Evolutionary conservation across 2,329 filamentous ascomycete genomes (phyloP), one percentile per base, ranked within the genome.

Genomic region (Diaporthe longicolla): DNA sequence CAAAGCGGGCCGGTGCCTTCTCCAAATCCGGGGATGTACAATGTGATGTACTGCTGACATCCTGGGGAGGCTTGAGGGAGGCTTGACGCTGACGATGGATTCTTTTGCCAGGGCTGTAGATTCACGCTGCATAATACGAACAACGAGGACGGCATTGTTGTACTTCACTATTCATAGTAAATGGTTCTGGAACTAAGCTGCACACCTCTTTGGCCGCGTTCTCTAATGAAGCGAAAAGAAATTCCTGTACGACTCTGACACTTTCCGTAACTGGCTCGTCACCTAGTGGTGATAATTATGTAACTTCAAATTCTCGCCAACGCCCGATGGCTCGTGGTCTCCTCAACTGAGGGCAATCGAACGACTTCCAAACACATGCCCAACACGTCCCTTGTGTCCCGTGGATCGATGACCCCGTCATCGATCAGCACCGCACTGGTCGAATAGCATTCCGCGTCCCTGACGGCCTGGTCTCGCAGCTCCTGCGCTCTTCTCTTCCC

Each of bases 361-460:
- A 59, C 57, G 17, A 59, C 57, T 59, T 59, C 57, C 57, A 59
- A 24, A 40, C 57, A 59, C 57, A 59, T 59, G 57, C 57, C 57
- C n/a, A 59, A 59, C 1, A 59, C 35, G 17, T 59, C 57, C 24
- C 57, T 24, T 40, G 57, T 59, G 15, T 59, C 57, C n/a, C 57
- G 21, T 17, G 57, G 57, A 59, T 59, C 57, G 29, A 59, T 75
- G 4, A 75, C 45, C 15, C 73, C 73, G 19, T 75, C 73, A 37
- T 75, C 70, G 11, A 75, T 10, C 6, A 75, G 24, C 17, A 68
- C 54, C 10, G 59, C 50, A 50, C 73, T 75, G 7, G 73, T 89
- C 7, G 93, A 93, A 81, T 94, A 94, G 66, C 94, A 87, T 0
- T 93, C 93, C 5, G 93, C 92, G 13, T 92, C 92, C 58, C 88